phyloP scores from a whole-genome alignment of 2,329 filamentous ascomycete genomes.

The Fusarium camptoceras region DNA sequence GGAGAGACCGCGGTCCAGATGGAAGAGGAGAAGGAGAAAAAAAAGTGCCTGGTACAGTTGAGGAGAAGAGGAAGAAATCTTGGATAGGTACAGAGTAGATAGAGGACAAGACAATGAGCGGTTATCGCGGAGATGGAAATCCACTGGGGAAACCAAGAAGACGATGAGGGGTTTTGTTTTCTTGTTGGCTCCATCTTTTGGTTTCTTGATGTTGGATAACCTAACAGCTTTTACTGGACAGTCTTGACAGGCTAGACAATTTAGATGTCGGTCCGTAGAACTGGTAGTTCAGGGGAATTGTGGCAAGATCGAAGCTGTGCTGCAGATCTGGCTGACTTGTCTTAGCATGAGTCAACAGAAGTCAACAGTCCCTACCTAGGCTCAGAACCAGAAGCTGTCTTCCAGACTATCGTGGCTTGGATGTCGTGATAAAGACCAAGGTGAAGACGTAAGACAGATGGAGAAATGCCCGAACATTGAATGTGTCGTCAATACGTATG shows the following conservation, averaged over 20 bases:
- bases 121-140: slow-evolving; percentile 34
- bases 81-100: no score
- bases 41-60: slow-evolving; percentile 1
- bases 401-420: not conserved
- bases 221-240: not conserved
- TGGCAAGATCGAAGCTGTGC: slow-evolving; percentile 21
- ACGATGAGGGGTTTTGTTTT: slow-evolving; percentile 30
- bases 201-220: not conserved
- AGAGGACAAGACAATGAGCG: slow-evolving; percentile 19
- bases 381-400: not conserved
- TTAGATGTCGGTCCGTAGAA: slow-evolving; percentile 3
- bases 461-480: slow-evolving; percentile 21
- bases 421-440: not conserved
- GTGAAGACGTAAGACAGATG: slow-evolving; percentile 4
- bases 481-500: slow-evolving; percentile 32
- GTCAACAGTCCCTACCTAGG: not conserved
- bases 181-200: not conserved
- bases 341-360: slow-evolving; percentile 23
- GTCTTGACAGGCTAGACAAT: not conserved
- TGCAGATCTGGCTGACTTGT: slow-evolving; percentile 2
- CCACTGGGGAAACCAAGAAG: not conserved
- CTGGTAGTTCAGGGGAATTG: slow-evolving; percentile 24
- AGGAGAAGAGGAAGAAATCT: slow-evolving; percentile 21
- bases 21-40: slow-evolving; percentile 18
- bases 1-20: slow-evolving; percentile 28